Evolutionary conservation across 2,329 filamentous ascomycete species (phyloP).

Genomic region (Cladosporium sp.): DNA sequence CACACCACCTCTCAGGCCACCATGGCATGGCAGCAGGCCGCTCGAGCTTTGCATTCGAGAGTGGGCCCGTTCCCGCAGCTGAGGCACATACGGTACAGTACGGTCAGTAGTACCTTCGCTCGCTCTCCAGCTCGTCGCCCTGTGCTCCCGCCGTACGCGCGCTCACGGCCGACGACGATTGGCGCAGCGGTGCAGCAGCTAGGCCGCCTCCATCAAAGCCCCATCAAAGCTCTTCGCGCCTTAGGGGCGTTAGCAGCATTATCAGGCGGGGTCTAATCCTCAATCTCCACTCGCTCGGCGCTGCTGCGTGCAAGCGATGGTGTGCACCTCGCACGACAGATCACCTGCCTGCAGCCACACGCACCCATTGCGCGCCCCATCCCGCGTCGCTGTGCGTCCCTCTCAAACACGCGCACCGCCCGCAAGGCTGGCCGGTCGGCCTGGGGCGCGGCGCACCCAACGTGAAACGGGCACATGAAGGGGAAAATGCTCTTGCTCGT

Average conservation of each 20-base stretch:
- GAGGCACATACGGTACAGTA: neutral
- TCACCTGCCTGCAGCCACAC: neutral
- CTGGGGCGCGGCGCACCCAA: no score
- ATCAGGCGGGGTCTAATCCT: constrained; percentile 8
- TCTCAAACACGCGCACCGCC: neutral
- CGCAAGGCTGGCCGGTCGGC: no score
- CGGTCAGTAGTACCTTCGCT: neutral
- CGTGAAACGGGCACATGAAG: neutral
- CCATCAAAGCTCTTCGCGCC: neutral
- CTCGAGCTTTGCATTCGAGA: constrained; percentile 6
- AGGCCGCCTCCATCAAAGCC: constrained; percentile 2
- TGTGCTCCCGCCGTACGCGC: neutral
- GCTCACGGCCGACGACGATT: neutral
- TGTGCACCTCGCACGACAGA: constrained; percentile 1
- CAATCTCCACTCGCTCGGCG: constrained; percentile 7
- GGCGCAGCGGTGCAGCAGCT: constrained; percentile 4
- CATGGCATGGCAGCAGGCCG: neutral
- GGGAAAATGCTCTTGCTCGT: neutral
- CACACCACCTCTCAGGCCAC: no score
- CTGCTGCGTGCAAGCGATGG: constrained; percentile 4
- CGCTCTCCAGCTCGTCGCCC: neutral
- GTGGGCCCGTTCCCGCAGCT: neutral
- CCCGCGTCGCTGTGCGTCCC: constrained; percentile 5
- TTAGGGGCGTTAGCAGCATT: constrained; percentile 1
- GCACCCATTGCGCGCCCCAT: neutral